Conservation (phyloP, 1,284 basidiomycete genomes). For the Cryptococcus sp. region DNA sequence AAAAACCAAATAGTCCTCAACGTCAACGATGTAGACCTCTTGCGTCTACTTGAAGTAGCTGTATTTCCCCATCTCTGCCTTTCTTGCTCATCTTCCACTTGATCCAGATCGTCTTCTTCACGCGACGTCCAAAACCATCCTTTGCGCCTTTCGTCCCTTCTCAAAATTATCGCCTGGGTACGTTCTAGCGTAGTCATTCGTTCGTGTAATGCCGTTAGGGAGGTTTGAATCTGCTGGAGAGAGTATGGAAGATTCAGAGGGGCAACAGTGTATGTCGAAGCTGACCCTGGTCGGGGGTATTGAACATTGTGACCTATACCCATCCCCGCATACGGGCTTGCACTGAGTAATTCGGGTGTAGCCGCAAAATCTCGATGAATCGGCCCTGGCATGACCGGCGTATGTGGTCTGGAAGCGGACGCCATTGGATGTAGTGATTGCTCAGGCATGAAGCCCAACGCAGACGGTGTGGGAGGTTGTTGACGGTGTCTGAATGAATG, state of each 20-base stretch:
- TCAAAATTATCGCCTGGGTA: slow-evolving; percentile 35
- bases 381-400: not conserved
- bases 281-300: slow-evolving; percentile 39
- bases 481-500: slow-evolving; percentile 19
- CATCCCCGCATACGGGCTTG: not conserved
- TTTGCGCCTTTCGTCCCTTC: slow-evolving; percentile 24
- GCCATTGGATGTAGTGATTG: not conserved
- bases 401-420: not conserved
- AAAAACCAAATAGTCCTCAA: slow-evolving; percentile 33
- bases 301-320: slow-evolving; percentile 7
- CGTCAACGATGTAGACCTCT: slow-evolving; percentile 20
- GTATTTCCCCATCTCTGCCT: slow-evolving; percentile 13
- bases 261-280: slow-evolving; percentile 43
- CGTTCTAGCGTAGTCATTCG: slow-evolving; percentile 71
- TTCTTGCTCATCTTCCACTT: slow-evolving; percentile 27
- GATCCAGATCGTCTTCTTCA: slow-evolving; percentile 36
- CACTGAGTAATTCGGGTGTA: not conserved
- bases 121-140: slow-evolving; percentile 30
- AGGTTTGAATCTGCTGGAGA: slow-evolving; percentile 60
- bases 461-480: not conserved
- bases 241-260: slow-evolving; percentile 33
- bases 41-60: slow-evolving; percentile 15
- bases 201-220: slow-evolving; percentile 83
- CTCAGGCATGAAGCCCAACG: slow-evolving; percentile 10
- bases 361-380: not conserved